phyloP scores from a whole-genome alignment of 2,329 filamentous ascomycete species.

The Neonectria ditissima region DNA sequence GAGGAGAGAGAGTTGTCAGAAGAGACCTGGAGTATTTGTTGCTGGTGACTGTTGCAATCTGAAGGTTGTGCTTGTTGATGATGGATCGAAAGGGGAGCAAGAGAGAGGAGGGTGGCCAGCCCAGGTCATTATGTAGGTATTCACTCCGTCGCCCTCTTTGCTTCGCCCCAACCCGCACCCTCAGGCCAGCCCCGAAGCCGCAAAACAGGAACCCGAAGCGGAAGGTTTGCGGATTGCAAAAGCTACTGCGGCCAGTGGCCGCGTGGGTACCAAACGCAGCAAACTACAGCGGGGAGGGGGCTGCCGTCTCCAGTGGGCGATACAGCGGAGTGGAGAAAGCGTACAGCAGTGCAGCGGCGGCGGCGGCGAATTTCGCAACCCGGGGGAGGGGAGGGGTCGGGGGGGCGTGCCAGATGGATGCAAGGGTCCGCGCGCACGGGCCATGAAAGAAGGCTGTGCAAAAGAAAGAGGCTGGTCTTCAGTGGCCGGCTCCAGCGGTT shows the following conservation, averaged over 20 bases:
- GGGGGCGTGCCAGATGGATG: background rate
- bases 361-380: background rate
- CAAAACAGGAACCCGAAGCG: slow-evolving; percentile 3
- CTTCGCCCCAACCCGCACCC: slow-evolving; percentile 18
- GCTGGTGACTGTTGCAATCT: slow-evolving; percentile 5
- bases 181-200: background rate
- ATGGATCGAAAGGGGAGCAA: slow-evolving; percentile 6
- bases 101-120: slow-evolving; percentile 14
- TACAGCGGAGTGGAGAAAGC: background rate
- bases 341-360: slow-evolving; percentile 7
- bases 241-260: slow-evolving; percentile 21
- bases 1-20: background rate
- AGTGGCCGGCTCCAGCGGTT: slow-evolving; percentile 18
- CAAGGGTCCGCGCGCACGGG: slow-evolving; percentile 6
- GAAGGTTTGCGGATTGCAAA: slow-evolving; percentile 14
- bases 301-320: slow-evolving; percentile 17
- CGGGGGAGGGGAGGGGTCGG: no score
- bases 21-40: slow-evolving; percentile 1
- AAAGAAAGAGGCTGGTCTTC: background rate
- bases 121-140: slow-evolving; percentile 17
- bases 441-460: slow-evolving; percentile 22
- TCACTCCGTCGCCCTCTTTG: slow-evolving; percentile 6
- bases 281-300: background rate
- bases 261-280: slow-evolving; percentile 10
- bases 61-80: slow-evolving; percentile 5